A percentile compares a stretch with the other conserved stretches of the same genome.
Evolutionary conservation across 1,284 basidiomycete species (phyloP).

Genomic region (Cutaneotrichosporon cutaneum): DNA sequence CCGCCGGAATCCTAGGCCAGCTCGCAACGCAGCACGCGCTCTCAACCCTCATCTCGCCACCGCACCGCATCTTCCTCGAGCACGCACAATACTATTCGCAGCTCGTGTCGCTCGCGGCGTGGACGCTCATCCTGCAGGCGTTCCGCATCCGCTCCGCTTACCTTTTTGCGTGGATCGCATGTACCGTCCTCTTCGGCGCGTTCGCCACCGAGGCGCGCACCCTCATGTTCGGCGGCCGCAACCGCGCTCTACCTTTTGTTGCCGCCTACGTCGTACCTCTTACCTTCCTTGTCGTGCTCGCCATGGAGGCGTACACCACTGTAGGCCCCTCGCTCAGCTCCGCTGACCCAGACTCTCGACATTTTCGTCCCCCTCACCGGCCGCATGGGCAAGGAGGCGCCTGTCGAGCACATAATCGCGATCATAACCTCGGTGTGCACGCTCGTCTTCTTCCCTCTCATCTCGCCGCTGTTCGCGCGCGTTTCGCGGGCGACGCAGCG

Average conservation of each 20-base stretch:
- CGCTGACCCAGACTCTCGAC: conserved; percentile 58
- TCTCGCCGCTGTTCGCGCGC: conserved; percentile 67
- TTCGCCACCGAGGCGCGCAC: conserved; percentile 25
- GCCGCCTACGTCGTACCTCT: conserved; percentile 68
- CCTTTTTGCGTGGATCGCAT: conserved; percentile 43
- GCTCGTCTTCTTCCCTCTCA: conserved; percentile 61
- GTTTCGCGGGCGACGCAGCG: conserved; percentile 60
- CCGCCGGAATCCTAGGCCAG: conserved; percentile 62
- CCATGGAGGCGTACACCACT: conserved; percentile 64
- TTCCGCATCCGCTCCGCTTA: conserved; percentile 52
- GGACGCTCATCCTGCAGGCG: conserved; percentile 57
- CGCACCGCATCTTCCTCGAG: conserved; percentile 56
- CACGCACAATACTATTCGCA: conserved; percentile 63
- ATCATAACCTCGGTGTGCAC: conserved; percentile 65
- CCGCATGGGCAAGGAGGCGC: conserved; percentile 65
- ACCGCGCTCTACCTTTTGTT: conserved; percentile 26
- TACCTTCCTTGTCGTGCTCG: conserved; percentile 64
- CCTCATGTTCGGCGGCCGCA: conserved; percentile 7
- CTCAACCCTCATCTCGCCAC: conserved; percentile 29
- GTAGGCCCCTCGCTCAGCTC: not conserved
- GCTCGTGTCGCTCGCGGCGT: conserved; percentile 61
- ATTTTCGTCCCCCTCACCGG: conserved; percentile 89
- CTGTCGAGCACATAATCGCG: conserved; percentile 86
- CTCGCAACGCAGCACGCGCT: conserved; percentile 37
- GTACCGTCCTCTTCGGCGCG: conserved; percentile 36